Percentiles rank a stretch among this genome's conserved stretches.
These are phyloP conservation scores for Paspalum vaginatum DNA, from an alignment of 176 grass and related monocot species.

Conservation along the genomic window DNA sequence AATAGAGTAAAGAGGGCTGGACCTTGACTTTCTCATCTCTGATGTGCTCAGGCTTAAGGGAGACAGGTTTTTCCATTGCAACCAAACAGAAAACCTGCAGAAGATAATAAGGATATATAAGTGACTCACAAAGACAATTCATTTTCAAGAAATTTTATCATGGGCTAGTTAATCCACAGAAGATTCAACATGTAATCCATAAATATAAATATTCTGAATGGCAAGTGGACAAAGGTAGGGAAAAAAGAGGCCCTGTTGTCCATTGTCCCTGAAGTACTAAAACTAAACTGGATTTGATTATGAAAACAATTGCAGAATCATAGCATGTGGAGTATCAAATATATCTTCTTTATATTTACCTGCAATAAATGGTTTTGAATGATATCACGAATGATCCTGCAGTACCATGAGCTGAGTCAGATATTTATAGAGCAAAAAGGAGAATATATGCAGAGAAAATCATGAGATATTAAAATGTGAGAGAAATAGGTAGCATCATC, in stretches of 20 bases:
- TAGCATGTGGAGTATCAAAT: background rate
- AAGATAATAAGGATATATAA: slow-evolving; percentile 31
- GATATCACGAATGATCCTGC: slow-evolving; percentile 99
- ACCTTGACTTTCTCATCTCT: slow-evolving; percentile 99
- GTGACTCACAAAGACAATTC: slow-evolving; percentile 8
- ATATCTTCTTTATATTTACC: slow-evolving; percentile 57
- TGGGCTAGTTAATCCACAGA: slow-evolving; percentile 9
- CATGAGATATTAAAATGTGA: slow-evolving; percentile 1
- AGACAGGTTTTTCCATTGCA: slow-evolving; percentile 99
- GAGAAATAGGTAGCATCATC: background rate
- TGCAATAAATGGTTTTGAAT: slow-evolving; percentile 98
- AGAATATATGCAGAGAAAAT: background rate
- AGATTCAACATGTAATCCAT: slow-evolving; percentile 10
- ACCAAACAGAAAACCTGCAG: slow-evolving; percentile 94
- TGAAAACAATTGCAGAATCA: slow-evolving; percentile 25
- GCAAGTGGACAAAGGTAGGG: background rate
- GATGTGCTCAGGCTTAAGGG: slow-evolving; percentile 98
- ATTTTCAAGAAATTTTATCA: slow-evolving; percentile 27
- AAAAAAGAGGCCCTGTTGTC: background rate
- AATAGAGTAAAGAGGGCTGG: slow-evolving; percentile 30
- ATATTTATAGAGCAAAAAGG: slow-evolving; percentile 28
- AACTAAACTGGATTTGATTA: background rate
- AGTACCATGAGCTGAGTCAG: slow-evolving; percentile 47
- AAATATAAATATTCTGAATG: slow-evolving; percentile 17
- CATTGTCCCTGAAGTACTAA: slow-evolving; percentile 14